phyloP scores from a whole-genome alignment of 352 stramenopile species.

The Blastocystis hominis region DNA sequence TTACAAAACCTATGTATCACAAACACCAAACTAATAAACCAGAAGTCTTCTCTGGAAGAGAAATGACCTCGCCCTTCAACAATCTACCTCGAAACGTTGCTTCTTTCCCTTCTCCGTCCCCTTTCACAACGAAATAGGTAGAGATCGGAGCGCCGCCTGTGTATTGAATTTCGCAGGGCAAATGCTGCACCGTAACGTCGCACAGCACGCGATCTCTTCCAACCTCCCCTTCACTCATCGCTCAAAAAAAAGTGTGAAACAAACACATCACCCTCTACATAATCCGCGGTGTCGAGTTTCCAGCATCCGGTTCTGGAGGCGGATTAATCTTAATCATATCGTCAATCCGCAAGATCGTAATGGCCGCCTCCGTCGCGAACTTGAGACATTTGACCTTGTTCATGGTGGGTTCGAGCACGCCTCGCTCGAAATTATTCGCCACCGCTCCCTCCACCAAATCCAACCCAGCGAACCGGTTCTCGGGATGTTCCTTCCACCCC shows the following conservation, averaged over 20 bases:
- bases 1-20: neutral
- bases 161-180: conserved; percentile 49
- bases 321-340: conserved; percentile 91
- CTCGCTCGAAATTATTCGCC: conserved; percentile 85
- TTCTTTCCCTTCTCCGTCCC: neutral
- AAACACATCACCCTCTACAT: conserved; percentile 33
- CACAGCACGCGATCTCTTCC: neutral
- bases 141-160: neutral
- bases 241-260: conserved; percentile 11
- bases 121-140: conserved; percentile 9
- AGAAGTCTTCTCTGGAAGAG: neutral
- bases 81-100: conserved; percentile 29
- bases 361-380: conserved; percentile 95
- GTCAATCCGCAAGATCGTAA: conserved; percentile 98
- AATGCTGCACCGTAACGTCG: neutral
- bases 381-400: conserved; percentile 98
- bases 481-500: conserved; percentile 60
- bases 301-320: conserved; percentile 52
- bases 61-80: conserved; percentile 4
- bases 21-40: neutral
- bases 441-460: conserved; percentile 82
- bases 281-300: conserved; percentile 25
- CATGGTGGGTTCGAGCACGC: conserved; percentile 97
- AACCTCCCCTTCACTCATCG: neutral
- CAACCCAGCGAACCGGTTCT: conserved; percentile 80